Percentiles rank a stretch among this genome's conserved stretches.
phyloP scores from a whole-genome alignment of 2,329 filamentous ascomycete species.

The Pyrenochaeta sp. region DNA sequence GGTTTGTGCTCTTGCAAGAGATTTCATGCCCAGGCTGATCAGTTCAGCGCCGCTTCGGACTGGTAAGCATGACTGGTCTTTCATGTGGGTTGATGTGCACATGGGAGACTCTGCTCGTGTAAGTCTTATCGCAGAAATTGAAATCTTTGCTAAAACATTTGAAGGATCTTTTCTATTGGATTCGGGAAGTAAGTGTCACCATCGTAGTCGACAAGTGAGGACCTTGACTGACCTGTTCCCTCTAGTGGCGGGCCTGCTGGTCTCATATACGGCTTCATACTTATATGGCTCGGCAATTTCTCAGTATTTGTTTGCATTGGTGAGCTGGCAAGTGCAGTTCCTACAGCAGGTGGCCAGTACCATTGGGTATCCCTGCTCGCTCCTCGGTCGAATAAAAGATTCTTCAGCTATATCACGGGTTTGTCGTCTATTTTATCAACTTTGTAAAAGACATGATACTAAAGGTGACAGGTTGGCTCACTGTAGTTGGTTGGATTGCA shows the following conservation, averaged over 20 bases:
- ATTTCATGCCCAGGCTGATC: constrained; percentile 9
- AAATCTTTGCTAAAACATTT: constrained; percentile 3
- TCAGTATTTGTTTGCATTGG: constrained; percentile 46
- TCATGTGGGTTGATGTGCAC: constrained; percentile 48
- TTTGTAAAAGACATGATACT: constrained; percentile 4
- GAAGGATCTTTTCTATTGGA: constrained; percentile 44
- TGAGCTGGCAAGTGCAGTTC: constrained; percentile 49
- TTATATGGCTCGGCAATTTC: constrained; percentile 49
- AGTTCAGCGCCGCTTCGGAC: constrained; percentile 44
- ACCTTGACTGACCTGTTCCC: constrained; percentile 7
- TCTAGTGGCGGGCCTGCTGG: constrained; percentile 46
- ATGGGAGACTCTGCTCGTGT: constrained; percentile 49
- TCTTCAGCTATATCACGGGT: constrained; percentile 56
- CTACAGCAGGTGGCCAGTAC: constrained; percentile 50
- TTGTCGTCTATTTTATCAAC: not conserved
- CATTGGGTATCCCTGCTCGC: constrained; percentile 54
- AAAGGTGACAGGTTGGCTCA: constrained; percentile 51
- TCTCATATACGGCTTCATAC: constrained; percentile 46
- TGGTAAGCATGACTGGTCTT: constrained; percentile 47
- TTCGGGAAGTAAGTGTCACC: constrained; percentile 40
- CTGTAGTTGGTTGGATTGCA: constrained; percentile 54
- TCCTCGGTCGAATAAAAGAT: constrained; percentile 50
- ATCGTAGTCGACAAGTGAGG: not conserved
- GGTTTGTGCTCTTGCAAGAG: constrained; percentile 19
- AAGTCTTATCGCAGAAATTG: constrained; percentile 10